phyloP scores from a whole-genome alignment of 345 rosid species.

The Linum usitatissimum region DNA sequence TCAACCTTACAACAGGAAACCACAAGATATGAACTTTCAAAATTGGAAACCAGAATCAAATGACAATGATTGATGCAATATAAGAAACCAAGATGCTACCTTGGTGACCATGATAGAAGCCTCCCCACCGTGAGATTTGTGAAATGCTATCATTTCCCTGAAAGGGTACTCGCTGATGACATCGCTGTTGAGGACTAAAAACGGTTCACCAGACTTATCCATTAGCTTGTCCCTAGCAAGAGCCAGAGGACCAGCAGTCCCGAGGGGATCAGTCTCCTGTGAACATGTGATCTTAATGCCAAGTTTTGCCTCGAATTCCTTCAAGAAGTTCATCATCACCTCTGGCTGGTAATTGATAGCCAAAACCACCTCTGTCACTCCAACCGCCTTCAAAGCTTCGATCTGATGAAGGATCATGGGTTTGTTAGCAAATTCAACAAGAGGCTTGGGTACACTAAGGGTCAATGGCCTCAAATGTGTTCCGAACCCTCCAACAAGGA shows the following conservation, averaged over 20 bases:
- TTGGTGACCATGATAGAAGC: slow-evolving; percentile 99
- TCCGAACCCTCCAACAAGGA: too few relatives aligned
- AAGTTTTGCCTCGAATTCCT: slow-evolving; percentile 75
- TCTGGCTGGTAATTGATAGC: slow-evolving; percentile 6
- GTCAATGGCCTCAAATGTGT: too few relatives aligned
- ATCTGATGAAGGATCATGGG: too few relatives aligned
- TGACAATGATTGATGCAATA: too few relatives aligned
- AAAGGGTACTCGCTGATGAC: slow-evolving; percentile 95
- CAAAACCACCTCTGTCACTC: too few relatives aligned
- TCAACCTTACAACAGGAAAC: slow-evolving; percentile 44
- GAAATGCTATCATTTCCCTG: slow-evolving; percentile 72
- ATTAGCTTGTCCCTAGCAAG: slow-evolving; percentile 82
- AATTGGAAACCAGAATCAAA: too few relatives aligned
- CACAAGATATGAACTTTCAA: too few relatives aligned
- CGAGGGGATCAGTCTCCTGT: slow-evolving; percentile 97
- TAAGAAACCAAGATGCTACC: slow-evolving; percentile 24
- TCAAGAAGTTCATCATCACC: slow-evolving; percentile 91
- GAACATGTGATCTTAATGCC: slow-evolving; percentile 90
- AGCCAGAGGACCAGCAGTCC: slow-evolving; percentile 99
- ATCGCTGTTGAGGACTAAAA: slow-evolving; percentile 97
- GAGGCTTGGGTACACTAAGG: too few relatives aligned
- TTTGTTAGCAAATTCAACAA: too few relatives aligned
- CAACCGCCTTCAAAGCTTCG: too few relatives aligned
- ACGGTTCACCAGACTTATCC: slow-evolving; percentile 76
- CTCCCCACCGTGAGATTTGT: slow-evolving; percentile 87